Evolutionary conservation across 2,329 filamentous ascomycete species (phyloP).

Genomic region (Clathrospora elynae): DNA sequence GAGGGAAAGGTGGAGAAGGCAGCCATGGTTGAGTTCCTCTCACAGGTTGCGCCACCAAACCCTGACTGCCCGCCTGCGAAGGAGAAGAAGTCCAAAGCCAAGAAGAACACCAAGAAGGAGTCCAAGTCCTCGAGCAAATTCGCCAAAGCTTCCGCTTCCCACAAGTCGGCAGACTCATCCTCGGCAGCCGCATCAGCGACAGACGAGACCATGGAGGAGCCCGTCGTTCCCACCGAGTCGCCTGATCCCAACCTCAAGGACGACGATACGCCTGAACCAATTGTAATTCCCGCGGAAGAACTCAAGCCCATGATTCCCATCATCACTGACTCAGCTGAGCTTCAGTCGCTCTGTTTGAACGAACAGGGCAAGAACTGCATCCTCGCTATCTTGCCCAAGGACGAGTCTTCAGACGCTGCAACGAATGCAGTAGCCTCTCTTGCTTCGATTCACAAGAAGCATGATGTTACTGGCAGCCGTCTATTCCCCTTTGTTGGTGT

Average conservation of each 20-base stretch:
- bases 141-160: conserved; percentile 57
- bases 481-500: conserved; percentile 86
- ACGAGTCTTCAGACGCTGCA: conserved; percentile 56
- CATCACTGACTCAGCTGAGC: conserved; percentile 66
- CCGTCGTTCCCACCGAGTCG: conserved; percentile 58
- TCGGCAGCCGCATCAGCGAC: conserved; percentile 56
- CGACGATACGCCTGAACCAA: conserved; percentile 53
- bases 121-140: conserved; percentile 56
- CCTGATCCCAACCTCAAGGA: conserved; percentile 56
- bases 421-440: conserved; percentile 58
- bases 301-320: conserved; percentile 66
- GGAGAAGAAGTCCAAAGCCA: conserved; percentile 51
- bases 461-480: conserved; percentile 67
- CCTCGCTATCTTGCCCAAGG: conserved; percentile 59
- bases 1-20: conserved; percentile 85
- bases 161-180: conserved; percentile 56
- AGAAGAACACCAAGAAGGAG: conserved; percentile 54
- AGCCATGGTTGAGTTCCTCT: conserved; percentile 79
- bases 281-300: conserved; percentile 58
- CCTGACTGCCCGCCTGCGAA: conserved; percentile 68
- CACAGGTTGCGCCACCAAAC: conserved; percentile 78
- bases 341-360: conserved; percentile 74
- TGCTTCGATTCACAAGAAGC: conserved; percentile 76
- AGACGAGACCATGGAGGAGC: conserved; percentile 56
- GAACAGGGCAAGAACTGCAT: conserved; percentile 82